Evolutionary conservation across 371 early-diverging fungal species (phyloP), one percentile per base, ranked within the genome.

Genomic region (Mucor irregularis): DNA sequence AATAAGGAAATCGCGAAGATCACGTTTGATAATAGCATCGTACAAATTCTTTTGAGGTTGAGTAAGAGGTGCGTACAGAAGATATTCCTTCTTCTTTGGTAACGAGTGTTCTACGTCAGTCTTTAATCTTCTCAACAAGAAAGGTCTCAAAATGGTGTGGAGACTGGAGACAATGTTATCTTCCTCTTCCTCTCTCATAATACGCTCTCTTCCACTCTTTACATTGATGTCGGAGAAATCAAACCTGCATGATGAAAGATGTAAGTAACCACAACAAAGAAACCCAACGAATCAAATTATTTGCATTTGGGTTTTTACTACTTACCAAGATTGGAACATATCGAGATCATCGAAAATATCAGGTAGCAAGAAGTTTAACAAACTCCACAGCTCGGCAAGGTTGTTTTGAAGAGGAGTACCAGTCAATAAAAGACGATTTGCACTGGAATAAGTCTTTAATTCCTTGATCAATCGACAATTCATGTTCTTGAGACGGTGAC

Each of bases 361-460:
- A 4, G 97, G 96, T 29, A 95, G 70, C 24, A 97, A 79, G 61
- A 97, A 98, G 73, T 98, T 94, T 29, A 98, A 84, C 42, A 98
- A 72, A 58, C 93, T 85, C 97, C 97, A 98, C 9, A 98, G 80
- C 69, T 96, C 96, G 14, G 85, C 75, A 33, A 98, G 64, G 58
- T 96, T 94, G 75, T 99, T 97, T 71, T 98, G 97, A 24, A 98
- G 75, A 4, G 97, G 97, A 17, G 98, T 98, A 29, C 97, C 97
- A 9, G 93, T 94, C 46, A 97, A 69, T 21, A 96, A 74, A 28
- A 96, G 72, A 17, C 97, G 86, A 69, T 95, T 95, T 24, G 93
- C 91, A 59, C 87, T 86, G 21, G 88, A 81, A 69, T 88, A 90
- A 0, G 74, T 69, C 66, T 93, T 94, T 26, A 99, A 79, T 49